A percentile compares a stretch with the other conserved stretches of the same genome.
phyloP scores from a whole-genome alignment of 202 grass and related monocot genomes.

The Zoysia matrella region DNA sequence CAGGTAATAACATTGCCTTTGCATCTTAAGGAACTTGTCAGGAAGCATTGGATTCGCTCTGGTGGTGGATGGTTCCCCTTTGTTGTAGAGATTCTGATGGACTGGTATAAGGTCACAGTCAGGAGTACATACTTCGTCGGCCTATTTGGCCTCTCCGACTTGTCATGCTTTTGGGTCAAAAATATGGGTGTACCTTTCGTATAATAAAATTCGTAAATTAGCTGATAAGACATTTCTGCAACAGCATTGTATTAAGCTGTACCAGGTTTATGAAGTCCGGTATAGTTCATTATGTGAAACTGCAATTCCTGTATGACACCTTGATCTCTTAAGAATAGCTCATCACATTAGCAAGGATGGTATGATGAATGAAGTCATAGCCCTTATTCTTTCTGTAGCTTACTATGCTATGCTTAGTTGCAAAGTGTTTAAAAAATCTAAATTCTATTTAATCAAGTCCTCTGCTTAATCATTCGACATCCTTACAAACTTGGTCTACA shows the following conservation, averaged over 20 bases:
- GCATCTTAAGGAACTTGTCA: conserved; percentile 36
- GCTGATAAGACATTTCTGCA: conserved; percentile 33
- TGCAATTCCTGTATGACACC: too few relatives aligned
- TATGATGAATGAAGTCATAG: too few relatives aligned
- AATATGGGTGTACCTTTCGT: conserved; percentile 44
- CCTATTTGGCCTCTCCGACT: conserved; percentile 43
- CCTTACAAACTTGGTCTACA: too few relatives aligned
- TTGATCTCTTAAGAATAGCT: too few relatives aligned
- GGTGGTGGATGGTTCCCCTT: conserved; percentile 13
- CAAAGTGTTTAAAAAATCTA: too few relatives aligned
- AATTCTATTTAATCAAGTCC: too few relatives aligned
- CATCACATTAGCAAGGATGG: too few relatives aligned
- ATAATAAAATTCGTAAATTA: conserved; percentile 40
- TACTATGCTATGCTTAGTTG: too few relatives aligned
- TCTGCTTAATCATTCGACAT: too few relatives aligned
- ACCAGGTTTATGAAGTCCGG: conserved; percentile 11
- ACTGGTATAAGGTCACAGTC: conserved; percentile 43
- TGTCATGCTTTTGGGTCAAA: conserved; percentile 40
- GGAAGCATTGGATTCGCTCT: conserved; percentile 7
- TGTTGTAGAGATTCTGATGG: conserved; percentile 32
- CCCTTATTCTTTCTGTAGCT: too few relatives aligned
- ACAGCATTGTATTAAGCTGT: conserved; percentile 35
- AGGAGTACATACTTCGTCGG: conserved; percentile 55
- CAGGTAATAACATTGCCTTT: conserved; percentile 36
- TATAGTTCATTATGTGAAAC: conserved; percentile 12